Base-by-base conservation (phyloP, 202 grass and related monocot species). In the Setaria italica region DNA sequence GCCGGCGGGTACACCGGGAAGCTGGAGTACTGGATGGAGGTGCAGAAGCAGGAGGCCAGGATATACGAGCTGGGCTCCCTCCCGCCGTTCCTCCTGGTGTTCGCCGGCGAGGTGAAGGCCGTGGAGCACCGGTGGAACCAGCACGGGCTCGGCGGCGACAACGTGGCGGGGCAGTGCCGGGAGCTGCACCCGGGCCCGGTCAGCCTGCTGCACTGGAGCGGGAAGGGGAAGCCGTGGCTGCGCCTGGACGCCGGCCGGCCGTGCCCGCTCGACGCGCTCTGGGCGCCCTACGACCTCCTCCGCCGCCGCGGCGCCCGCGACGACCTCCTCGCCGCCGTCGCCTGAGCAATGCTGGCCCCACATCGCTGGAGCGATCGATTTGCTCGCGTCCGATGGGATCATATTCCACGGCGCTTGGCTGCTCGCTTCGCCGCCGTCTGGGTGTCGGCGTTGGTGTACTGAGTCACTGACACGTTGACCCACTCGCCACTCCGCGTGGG, bases 81-180 rank as follows among this genome's bases (percentile, higher is more conserved):
- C 59, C 95, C 93, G 29, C 95, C 93, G 5, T 98, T 98, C 87
- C 84, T 98, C 0, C 79, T 98, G 0, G 95, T 98, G 17, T 98
- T 95, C 77, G 95, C 95, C 16, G 93, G 95, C 10, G 95, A 98
- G 81, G 91, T 98, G 42, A 92, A 85, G 88, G 93, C 84, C 70
- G 93, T 95, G 78, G 91, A 94, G 85, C 95, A 98, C 88, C 70
- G 91, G 32, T 98, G 95, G 93, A 98, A 98, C 86, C 93, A 98
- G 89, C 95, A 95, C 79, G 93, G 95, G 9, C 95, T 95, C 47
- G 93, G 93, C 32, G 95, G 96, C 0, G 93, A 95, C 83, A 98
- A 98, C 88, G 87, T 92, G 33, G 93, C 89, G 50, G 93, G 96
- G 0, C 88, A 94, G 70, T 95, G 93, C 81, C 81, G 93, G n/a